Conservation (phyloP, 169 alveolate genomes). For the Plasmodium knowlesi region DNA sequence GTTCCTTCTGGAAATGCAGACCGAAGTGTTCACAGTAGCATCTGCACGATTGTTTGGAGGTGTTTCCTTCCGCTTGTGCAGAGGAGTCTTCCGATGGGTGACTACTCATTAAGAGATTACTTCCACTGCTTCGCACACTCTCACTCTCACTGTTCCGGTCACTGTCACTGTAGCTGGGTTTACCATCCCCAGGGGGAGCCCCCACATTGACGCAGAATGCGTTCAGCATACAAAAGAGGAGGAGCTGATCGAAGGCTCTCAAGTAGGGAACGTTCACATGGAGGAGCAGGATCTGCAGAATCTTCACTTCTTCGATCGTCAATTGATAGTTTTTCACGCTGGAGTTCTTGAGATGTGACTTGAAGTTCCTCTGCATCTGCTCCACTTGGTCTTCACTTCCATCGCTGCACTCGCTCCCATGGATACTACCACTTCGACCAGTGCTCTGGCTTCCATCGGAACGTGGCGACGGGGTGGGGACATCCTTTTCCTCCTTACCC, state of each 20-base stretch:
- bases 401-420: background rate
- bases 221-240: constrained; percentile 56
- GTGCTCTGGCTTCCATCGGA: background rate
- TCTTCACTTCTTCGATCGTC: constrained; percentile 30
- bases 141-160: too few relatives aligned
- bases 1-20: constrained; percentile 18
- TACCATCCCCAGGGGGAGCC: background rate
- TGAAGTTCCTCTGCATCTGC: constrained; percentile 8
- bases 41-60: background rate
- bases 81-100: background rate
- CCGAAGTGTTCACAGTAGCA: constrained; percentile 55
- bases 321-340: constrained; percentile 35
- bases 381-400: background rate
- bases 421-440: background rate
- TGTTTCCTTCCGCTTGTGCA: background rate
- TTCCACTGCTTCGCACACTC: background rate
- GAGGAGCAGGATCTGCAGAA: constrained; percentile 42
- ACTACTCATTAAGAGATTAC: background rate
- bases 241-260: constrained; percentile 25
- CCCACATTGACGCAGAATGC: constrained; percentile 8
- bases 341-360: background rate
- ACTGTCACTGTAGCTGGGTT: background rate
- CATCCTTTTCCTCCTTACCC: background rate
- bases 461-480: background rate
- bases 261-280: constrained; percentile 60